A percentile compares a stretch with the other conserved stretches of the same genome.
phyloP scores from a whole-genome alignment of 306 rosid genomes.

The Inga oerstediana region DNA sequence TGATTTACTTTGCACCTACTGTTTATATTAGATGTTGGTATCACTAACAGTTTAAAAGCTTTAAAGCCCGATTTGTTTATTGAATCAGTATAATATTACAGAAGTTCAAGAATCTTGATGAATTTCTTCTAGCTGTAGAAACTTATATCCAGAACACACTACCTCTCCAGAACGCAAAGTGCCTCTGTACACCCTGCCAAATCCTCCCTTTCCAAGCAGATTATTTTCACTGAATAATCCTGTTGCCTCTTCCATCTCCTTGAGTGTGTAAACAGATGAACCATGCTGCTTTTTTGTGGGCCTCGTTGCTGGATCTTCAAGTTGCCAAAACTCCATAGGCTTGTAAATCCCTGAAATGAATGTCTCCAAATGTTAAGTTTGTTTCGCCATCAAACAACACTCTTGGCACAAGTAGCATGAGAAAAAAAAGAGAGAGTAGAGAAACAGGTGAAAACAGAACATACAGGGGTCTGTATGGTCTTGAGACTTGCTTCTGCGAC shows the following conservation, averaged over 20 bases:
- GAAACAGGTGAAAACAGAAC: not conserved
- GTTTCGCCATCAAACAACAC: not conserved
- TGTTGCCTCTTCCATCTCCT: constrained; percentile 90
- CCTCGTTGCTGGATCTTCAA: constrained; percentile 63
- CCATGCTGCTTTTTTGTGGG: constrained; percentile 64
- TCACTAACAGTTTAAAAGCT: not conserved
- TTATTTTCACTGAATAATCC: constrained; percentile 77
- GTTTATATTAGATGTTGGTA: not conserved
- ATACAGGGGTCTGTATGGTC: constrained; percentile 82
- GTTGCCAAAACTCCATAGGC: constrained; percentile 75
- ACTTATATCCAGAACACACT: not conserved
- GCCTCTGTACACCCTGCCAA: constrained; percentile 79
- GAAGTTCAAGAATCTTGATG: constrained; percentile 4
- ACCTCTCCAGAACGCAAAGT: constrained; percentile 83
- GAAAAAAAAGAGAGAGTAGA: not conserved
- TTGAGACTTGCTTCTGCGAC: constrained; percentile 77
- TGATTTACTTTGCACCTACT: not conserved
- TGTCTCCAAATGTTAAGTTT: not conserved
- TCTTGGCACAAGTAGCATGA: constrained; percentile 1
- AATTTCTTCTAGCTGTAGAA: not conserved
- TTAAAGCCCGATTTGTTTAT: not conserved
- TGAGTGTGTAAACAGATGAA: constrained; percentile 76
- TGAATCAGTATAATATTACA: not conserved
- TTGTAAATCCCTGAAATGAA: constrained; percentile 71
- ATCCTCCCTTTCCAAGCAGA: constrained; percentile 91